Evolutionary conservation across 306 rosid species (phyloP).

Genomic region (Trifolium fragiferum): DNA sequence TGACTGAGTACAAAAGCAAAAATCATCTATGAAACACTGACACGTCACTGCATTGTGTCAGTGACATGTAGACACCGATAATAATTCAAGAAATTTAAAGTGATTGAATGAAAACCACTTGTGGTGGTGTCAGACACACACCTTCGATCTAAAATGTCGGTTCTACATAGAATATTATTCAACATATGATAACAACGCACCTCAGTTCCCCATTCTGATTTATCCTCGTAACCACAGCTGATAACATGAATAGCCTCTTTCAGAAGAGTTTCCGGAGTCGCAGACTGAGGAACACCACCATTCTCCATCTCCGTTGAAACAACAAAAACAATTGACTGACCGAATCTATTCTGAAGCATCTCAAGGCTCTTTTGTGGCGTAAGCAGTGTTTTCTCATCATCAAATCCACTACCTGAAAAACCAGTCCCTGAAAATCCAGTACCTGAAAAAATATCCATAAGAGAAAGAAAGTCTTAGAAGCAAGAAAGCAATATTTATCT

Average conservation of each 20-base stretch:
- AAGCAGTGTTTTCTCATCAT: constrained; percentile 83
- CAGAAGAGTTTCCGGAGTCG: constrained; percentile 92
- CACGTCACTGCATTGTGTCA: no score
- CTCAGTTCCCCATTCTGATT: constrained; percentile 93
- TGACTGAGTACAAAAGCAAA: no score
- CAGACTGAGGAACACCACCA: constrained; percentile 98
- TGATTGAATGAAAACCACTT: not conserved
- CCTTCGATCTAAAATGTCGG: not conserved
- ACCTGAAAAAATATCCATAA: constrained; percentile 50
- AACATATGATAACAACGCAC: constrained; percentile 49
- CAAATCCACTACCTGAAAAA: constrained; percentile 68
- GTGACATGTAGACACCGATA: no score
- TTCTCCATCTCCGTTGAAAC: constrained; percentile 98
- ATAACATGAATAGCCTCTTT: constrained; percentile 99
- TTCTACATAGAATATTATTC: not conserved
- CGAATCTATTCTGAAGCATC: constrained; percentile 66
- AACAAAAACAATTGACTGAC: constrained; percentile 90
- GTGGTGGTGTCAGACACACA: not conserved
- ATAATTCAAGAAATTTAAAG: no score
- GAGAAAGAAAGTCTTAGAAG: not conserved
- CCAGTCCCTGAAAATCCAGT: constrained; percentile 58
- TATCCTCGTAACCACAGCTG: constrained; percentile 98
- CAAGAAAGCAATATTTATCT: not conserved
- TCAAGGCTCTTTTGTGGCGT: constrained; percentile 97
- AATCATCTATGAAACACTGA: no score